Conservation (phyloP, 1,284 basidiomycete species). For the Microstroma glucosiphilum region DNA sequence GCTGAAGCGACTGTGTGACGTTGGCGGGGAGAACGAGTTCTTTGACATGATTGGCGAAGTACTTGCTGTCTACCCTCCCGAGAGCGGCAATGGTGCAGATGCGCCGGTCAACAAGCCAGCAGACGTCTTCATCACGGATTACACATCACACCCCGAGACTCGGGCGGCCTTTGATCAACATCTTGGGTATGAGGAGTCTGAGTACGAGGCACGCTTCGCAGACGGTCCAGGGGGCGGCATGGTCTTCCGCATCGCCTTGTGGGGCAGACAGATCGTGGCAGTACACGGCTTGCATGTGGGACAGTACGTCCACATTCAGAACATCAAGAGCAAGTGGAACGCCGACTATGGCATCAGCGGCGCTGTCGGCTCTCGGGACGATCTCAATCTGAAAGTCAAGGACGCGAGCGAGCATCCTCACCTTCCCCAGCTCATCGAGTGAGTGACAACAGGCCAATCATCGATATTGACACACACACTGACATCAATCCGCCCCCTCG, state of each 20-base stretch:
- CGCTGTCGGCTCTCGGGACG: not conserved
- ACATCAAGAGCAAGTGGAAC: not conserved
- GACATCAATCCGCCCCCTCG: too few relatives aligned
- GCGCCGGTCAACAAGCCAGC: not conserved
- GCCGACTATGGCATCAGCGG: slow-evolving; percentile 5
- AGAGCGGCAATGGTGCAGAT: not conserved
- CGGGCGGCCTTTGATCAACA: not conserved
- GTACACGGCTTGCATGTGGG: not conserved
- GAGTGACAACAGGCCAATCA: too few relatives aligned
- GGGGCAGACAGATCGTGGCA: not conserved
- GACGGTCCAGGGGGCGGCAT: not conserved
- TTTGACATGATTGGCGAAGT: not conserved
- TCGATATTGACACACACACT: too few relatives aligned
- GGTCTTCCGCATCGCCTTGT: not conserved
- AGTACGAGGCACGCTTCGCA: not conserved
- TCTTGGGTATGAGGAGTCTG: not conserved
- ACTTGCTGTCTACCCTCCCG: not conserved
- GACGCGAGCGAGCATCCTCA: not conserved
- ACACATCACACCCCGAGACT: not conserved
- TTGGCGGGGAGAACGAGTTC: not conserved
- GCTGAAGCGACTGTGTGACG: not conserved
- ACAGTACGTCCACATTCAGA: not conserved
- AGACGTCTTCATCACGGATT: not conserved
- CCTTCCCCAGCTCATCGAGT: not conserved
- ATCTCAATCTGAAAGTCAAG: not conserved